Base-by-base conservation (phyloP, 2,329 filamentous ascomycete genomes). In the Aspergillus terreus region DNA sequence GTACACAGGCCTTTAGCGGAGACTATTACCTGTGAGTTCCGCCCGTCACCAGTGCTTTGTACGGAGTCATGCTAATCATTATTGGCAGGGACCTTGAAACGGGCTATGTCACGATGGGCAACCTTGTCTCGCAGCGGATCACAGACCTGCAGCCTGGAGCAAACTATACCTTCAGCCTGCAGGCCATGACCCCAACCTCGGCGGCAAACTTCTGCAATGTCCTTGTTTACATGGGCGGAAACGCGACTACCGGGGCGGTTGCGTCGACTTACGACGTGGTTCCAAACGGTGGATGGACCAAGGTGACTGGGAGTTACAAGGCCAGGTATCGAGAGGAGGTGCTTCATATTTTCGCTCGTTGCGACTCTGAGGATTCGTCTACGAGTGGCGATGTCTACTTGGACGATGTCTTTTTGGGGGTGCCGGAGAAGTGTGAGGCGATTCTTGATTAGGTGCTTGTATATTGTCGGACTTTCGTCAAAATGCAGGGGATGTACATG, bases 341-440 rank as follows among this genome's bases (percentile, higher is more conserved):
- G 4, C 43, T 62, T 46, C 57, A 49, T 21, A 52, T 63, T n/a
- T 4, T 19, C 19, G 19, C 19, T 19, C 19, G 19, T 19, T 19
- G 19, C 19, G 19, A 19, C 19, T 19, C 19, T 19, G 19, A 19
- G 19, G 19, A 19, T 19, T 19, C 19, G 19, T 19, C 19, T 19
- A 19, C 19, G 19, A 19, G 3, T 19, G 55, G 56, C 10, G 14
- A 49, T 27, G 49, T 62, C 5, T 53, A 44, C 33, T 33, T 62
- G n/a, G 54, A 71, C 65, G 66, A 58, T 59, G 23, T 58, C 47
- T 23, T 50, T 23, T n/a, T 55, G 11, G 44, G 30, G 10, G 15
- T 14, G 4, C n/a, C 14, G 4, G 27, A 38, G 19, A 17, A 15
- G 11, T 46, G 44, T 12, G 5, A 35, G 32, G 44, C 23, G 7